Base-by-base conservation (phyloP, 139 green algal genomes). In the Pseudopediastrum boryanum region DNA sequence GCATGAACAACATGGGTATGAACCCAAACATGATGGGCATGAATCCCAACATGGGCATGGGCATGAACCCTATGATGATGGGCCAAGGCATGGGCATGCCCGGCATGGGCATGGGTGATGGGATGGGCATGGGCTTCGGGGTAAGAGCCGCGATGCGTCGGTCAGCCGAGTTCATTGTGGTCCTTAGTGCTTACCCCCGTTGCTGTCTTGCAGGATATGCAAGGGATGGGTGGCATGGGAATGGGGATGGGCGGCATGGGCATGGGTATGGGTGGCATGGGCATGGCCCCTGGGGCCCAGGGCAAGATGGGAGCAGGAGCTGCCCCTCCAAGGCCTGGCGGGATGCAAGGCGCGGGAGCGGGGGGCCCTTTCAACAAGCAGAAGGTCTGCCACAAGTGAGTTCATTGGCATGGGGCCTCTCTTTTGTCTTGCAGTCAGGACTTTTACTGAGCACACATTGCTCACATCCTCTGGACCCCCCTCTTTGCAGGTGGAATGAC, bases 311-410 rank as follows among this genome's bases (percentile, higher is more conserved):
- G 68, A 29, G 67, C 51, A 35, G 76, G 76, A 27, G 63, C 59
- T 31, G 65, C 27, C 7, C 25, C 33, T 7, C 23, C 16, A 3
- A 56, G 71, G n/a, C 71, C 72, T 41, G 77, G 77, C 56, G 67
- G 41, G 23, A 16, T 8, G 42, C n/a, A 27, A 46, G 48, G 44
- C 46, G 8, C 8, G 16, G 0, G 25, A 21, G 73, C 66, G 36
- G 78, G 72, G 66, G 73, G 73, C 64, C 19, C 31, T 0, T 86
- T 73, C 69, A 86, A 58, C 65, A 89, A 89, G 73, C 86, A 81
- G 0, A 74, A 81, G 21, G 84, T 89, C 38, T 89, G 85, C 78
- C 84, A 86, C 80, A 89, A 85, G 84, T 88, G 44, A 43, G 82
- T 36, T n/a, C 33, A 7, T 35, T 36, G 56, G 50, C 13, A 4